These are phyloP conservation scores for Didymella pomorum DNA, from an alignment of 2,329 filamentous ascomycete genomes.

Conservation along the genomic window DNA sequence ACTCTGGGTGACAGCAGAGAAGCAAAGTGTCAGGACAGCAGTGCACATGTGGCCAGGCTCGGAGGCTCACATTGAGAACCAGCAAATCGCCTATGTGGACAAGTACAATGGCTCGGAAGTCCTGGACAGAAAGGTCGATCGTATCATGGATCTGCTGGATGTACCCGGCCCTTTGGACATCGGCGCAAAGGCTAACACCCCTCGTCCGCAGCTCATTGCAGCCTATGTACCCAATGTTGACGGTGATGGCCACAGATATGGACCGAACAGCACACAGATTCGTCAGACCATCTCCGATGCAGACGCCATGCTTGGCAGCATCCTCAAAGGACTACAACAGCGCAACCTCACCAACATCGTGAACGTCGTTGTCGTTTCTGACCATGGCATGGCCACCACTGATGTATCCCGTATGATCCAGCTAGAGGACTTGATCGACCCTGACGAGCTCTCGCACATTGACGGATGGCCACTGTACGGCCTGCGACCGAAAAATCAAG, in stretches of 20 bases:
- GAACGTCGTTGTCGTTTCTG: constrained; percentile 94
- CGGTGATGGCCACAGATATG: constrained; percentile 82
- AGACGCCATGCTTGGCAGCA: constrained; percentile 79
- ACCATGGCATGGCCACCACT: constrained; percentile 98
- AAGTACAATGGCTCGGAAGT: constrained; percentile 81
- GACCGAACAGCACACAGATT: constrained; percentile 95
- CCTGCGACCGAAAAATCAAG: constrained; percentile 76
- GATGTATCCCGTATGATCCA: constrained; percentile 82
- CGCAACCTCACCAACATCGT: constrained; percentile 89
- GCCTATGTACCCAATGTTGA: constrained; percentile 96
- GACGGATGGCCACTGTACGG: constrained; percentile 96
- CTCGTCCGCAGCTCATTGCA: constrained; percentile 88
- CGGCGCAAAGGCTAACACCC: constrained; percentile 56
- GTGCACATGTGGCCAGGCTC: constrained; percentile 99
- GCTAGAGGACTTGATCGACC: constrained; percentile 86
- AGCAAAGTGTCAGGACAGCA: constrained; percentile 77
- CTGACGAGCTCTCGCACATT: constrained; percentile 77
- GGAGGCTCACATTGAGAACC: constrained; percentile 80
- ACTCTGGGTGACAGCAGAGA: constrained; percentile 91
- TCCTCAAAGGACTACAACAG: constrained; percentile 78
- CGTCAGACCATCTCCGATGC: constrained; percentile 77
- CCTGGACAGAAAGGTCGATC: constrained; percentile 76
- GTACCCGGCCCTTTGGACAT: constrained; percentile 74
- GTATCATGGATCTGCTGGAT: constrained; percentile 85
- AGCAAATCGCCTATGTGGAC: constrained; percentile 82